Conservation (phyloP, 2,329 filamentous ascomycete genomes). For the Truncatella angustata region DNA sequence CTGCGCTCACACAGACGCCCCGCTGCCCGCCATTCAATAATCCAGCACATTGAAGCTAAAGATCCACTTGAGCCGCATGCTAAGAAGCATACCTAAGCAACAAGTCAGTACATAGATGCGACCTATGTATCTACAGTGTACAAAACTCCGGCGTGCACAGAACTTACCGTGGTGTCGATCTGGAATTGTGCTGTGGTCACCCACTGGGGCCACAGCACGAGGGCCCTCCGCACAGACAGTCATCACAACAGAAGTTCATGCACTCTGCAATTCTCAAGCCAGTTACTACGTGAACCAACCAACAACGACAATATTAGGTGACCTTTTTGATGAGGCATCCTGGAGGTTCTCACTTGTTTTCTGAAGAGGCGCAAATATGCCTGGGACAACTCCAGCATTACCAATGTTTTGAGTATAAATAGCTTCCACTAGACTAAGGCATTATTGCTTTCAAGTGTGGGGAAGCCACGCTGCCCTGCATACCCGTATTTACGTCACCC, state of each 20-base stretch:
- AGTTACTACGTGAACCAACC: neutral
- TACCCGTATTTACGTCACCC: neutral
- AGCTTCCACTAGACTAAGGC: neutral
- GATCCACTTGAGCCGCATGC: conserved; percentile 9
- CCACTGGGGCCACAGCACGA: neutral
- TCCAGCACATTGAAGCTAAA: neutral
- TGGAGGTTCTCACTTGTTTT: neutral
- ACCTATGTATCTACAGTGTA: too few relatives aligned
- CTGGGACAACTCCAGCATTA: conserved; percentile 4
- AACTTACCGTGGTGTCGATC: too few relatives aligned
- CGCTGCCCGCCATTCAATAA: neutral
- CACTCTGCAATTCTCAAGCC: neutral
- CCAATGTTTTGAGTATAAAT: conserved; percentile 10
- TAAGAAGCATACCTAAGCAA: neutral
- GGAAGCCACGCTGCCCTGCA: neutral
- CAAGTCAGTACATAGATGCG: neutral
- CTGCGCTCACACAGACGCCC: neutral
- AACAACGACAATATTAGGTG: neutral
- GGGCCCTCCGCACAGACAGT: conserved; percentile 1
- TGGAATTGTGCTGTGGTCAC: neutral
- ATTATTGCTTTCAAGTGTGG: neutral
- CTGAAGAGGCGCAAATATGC: too few relatives aligned
- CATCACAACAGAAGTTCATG: conserved; percentile 1
- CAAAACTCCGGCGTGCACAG: too few relatives aligned
- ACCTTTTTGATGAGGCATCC: neutral